Conservation (phyloP, 1,284 basidiomycete species). For the Pseudozyma pruni region DNA sequence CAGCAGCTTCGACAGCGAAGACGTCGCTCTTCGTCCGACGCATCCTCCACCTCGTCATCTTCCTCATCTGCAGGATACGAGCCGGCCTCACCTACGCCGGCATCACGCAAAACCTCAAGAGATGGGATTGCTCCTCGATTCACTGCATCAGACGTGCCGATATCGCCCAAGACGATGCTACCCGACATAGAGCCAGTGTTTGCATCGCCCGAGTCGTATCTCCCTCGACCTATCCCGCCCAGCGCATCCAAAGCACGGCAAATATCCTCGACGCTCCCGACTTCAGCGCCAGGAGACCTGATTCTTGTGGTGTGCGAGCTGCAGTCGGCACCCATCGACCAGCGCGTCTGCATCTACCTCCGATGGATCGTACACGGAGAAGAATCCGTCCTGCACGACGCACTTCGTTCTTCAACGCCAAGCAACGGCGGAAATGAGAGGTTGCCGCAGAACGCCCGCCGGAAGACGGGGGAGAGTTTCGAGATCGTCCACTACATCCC, state of each 20-base stretch:
- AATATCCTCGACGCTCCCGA: constrained; percentile 3
- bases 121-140: too few relatives aligned
- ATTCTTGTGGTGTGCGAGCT: constrained; percentile 47
- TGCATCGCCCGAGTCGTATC: constrained; percentile 25
- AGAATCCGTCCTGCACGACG: constrained; percentile 6
- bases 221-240: neutral
- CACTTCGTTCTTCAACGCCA: neutral
- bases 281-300: constrained; percentile 25
- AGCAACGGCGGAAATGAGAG: neutral
- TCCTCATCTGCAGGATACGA: neutral
- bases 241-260: neutral
- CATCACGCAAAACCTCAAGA: constrained; percentile 3
- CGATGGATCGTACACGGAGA: constrained; percentile 48
- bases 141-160: neutral
- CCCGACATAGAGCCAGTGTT: constrained; percentile 24
- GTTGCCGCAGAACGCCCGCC: neutral
- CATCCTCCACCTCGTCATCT: constrained; percentile 6
- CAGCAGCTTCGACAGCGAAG: neutral
- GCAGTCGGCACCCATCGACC: constrained; percentile 37
- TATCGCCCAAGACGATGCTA: constrained; percentile 11
- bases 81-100: constrained; percentile 12
- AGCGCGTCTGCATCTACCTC: constrained; percentile 42
- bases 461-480: constrained; percentile 19
- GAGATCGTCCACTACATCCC: constrained; percentile 34
- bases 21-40: constrained; percentile 4